Evolutionary conservation across 208 protist genomes (phyloP).

Genomic region (Strigomonas galati): DNA sequence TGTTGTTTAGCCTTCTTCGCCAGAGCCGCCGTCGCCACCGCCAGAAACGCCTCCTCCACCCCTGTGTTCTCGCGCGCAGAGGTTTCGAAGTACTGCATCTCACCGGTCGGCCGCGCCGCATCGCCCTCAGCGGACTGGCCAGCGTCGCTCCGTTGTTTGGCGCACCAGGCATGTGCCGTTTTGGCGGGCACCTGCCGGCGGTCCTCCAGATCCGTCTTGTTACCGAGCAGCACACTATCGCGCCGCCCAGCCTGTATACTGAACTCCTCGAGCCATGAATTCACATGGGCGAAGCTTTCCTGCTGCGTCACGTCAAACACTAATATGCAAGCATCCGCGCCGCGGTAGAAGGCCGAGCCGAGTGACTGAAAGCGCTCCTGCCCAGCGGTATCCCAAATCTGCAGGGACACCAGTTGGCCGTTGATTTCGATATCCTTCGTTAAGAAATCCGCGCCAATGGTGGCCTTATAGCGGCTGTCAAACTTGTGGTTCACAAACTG

Average conservation of each 20-base stretch:
- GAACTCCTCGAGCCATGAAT: constrained; percentile 99
- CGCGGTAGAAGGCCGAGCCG: constrained; percentile 99
- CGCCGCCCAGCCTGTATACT: constrained; percentile 95
- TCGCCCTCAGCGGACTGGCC: constrained; percentile 14
- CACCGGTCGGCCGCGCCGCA: constrained; percentile 12
- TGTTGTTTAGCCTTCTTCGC: constrained; percentile 62
- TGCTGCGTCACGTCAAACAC: constrained; percentile 90
- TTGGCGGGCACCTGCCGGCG: constrained; percentile 91
- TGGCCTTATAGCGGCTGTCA: constrained; percentile 98
- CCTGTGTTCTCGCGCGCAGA: constrained; percentile 98
- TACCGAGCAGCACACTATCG: constrained; percentile 98
- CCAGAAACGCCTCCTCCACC: constrained; percentile 98
- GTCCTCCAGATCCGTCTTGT: constrained; percentile 98
- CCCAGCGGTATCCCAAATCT: constrained; percentile 95
- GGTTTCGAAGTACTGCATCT: constrained; percentile 98
- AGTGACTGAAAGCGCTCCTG: constrained; percentile 99
- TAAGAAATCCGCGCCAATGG: constrained; percentile 99
- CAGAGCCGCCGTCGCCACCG: constrained; percentile 69
- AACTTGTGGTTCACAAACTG: constrained; percentile 91
- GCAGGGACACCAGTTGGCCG: constrained; percentile 95
- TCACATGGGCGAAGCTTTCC: constrained; percentile 81
- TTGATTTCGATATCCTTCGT: constrained; percentile 98
- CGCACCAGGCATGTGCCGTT: constrained; percentile 95
- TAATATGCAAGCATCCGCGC: constrained; percentile 96
- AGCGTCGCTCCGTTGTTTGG: constrained; percentile 74